Evolutionary conservation across 176 grass and related monocot genomes (phyloP), one percentile per base, ranked within the genome.

Genomic region (Phragmites australis): DNA sequence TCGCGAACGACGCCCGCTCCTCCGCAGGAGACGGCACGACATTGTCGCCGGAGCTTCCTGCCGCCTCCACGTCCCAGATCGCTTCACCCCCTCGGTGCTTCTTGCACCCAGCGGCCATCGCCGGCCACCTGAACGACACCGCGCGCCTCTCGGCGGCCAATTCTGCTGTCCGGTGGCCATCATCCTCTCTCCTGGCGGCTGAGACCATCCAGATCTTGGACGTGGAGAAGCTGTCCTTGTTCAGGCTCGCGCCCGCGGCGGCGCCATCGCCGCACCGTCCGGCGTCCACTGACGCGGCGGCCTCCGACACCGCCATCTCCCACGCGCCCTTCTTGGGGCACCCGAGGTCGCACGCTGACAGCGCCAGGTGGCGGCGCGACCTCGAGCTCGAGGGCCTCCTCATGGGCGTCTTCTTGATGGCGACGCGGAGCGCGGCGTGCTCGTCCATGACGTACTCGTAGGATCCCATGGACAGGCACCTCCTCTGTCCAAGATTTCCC

Each of bases 401-500:
- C 84, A 89, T 93, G 7, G 92, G 81, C 61, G 92, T 87, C 65
- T 86, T 80, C 75, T 85, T 91, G 75, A 98, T 34, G 55, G 85
- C 60, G 49, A 97, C 91, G 29, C 70, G 65, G 84, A 94, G 91
- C 41, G 82, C 72, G 48, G 80, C 72, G 46, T 82, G 79, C 18
- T 90, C 89, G 63, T 88, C 85, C 94, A 87, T 94, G 30, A 97
- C 82, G 72, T 94, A 97, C 89, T 97, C 94, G 67, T 92, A 92
- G 29, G 94, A 92, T n/a, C 94, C 94, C 91, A 94, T 97, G 12
- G 94, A 97, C 40, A 92, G 82, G 59, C 91, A 97, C 82, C 94
- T 84, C 85, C 94, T 92, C 55, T 87, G 86, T 19, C 89, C 86
- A 27, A 88, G 72, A 1, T 51, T 72, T 31, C 62, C 79, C 13